Evolutionary conservation across 805 yeast species (phyloP).

Genomic region (Tanozyma kutaoensis): DNA sequence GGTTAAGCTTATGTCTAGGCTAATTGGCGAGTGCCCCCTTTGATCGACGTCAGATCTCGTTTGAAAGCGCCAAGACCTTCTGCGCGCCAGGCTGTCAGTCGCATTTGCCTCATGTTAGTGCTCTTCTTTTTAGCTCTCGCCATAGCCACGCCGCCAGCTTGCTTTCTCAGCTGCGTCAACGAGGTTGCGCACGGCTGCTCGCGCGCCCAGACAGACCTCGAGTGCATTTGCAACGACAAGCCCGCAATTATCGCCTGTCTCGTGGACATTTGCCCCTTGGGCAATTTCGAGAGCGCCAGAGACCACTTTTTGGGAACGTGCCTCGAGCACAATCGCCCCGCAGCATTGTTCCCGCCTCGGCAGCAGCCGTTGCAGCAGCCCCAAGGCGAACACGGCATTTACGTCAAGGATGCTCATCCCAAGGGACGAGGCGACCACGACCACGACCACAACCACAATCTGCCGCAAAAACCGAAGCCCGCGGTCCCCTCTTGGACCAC

Average conservation of each 20-base stretch:
- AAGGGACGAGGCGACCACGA: background rate
- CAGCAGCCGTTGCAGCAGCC: background rate
- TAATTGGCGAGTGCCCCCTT: no score
- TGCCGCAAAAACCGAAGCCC: conserved; percentile 1
- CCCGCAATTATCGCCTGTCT: conserved; percentile 29
- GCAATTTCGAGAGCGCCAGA: conserved; percentile 27
- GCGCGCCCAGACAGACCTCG: conserved; percentile 17
- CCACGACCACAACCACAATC: conserved; percentile 1
- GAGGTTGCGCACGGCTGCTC: conserved; percentile 22
- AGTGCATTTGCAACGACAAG: conserved; percentile 25
- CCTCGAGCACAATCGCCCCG: conserved; percentile 15
- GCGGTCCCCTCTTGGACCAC: no score
- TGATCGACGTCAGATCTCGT: no score
- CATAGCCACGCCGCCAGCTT: conserved; percentile 36
- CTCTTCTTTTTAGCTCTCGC: conserved; percentile 2
- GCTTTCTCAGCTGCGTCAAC: conserved; percentile 30
- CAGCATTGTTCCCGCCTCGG: background rate
- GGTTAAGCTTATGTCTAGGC: no score
- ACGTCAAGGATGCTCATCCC: background rate
- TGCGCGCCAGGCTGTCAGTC: no score
- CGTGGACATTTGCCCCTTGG: conserved; percentile 31
- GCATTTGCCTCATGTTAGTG: no score
- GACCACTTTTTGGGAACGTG: conserved; percentile 39
- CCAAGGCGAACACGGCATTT: background rate
- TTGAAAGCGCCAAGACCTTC: no score